Base-by-base conservation (phyloP, 306 rosid genomes). In the Cucurbita pepo region DNA sequence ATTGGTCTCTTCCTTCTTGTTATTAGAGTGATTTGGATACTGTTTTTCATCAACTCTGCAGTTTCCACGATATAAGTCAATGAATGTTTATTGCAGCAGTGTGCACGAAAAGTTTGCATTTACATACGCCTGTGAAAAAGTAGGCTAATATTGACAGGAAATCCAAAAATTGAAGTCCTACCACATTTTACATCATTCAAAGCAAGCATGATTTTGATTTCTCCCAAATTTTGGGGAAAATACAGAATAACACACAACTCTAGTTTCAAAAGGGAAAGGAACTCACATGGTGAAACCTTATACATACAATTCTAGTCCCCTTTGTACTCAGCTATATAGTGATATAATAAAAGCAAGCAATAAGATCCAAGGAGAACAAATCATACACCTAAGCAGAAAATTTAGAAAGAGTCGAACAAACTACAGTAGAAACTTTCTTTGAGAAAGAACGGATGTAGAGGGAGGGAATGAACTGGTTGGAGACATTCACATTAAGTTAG, bases 1-100 rank as follows among this genome's bases (percentile, higher is more conserved):
- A 72, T 50, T 41, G 45, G 67, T 71, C 85, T 72, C 74, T 58
- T 71, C 73, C 64, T 79, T 77, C 59, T 30, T 50, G 62, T 43
- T 56, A 36, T 50, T 18, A 36, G 44, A 11, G 67, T 52, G 79
- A 56, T 43, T 65, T 77, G 88, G 81, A 73, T 57, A 51, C 66
- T 78, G 88, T 67, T 71, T 80, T 85, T 89, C 97, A 74, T 89
- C 89, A 80, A 91, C 84, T 22, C 97, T 94, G 73, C 61, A 80
- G 75, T 74, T 80, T 51, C 19, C 44, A 78, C 16, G 36, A 63
- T 1, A 60, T 60, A 79, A 65, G 47, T 57, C 56, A 48, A 62
- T 62, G 38, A 71, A 53, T 34, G 72, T 25, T 43, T 21, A 45
- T 43, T 13, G 65, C 19, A 77, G 10, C 71, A 65, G 10, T 19